Base-by-base conservation (phyloP, 2,329 filamentous ascomycete species). In the Xylariomycetidae sp. region DNA sequence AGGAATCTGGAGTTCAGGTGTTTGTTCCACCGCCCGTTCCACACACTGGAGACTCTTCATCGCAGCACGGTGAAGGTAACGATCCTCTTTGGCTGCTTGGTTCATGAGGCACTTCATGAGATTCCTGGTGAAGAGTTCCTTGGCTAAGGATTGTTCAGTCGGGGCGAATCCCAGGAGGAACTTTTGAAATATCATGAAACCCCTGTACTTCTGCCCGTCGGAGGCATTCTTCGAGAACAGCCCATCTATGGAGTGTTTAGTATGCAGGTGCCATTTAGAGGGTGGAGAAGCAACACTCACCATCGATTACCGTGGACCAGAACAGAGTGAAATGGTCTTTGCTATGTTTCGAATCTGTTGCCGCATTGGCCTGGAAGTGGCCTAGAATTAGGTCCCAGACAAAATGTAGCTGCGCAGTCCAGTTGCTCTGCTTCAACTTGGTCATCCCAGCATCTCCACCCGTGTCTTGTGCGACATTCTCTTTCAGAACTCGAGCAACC, bases 191-290 rank as follows among this genome's bases (percentile, higher is more conserved):
- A 96, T 74, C 50, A 89, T 78, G 60, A 96, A 90, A 0, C 92
- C 92, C 59, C 87, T 88, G 51, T 86, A 87, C 59, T 95, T 96
- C 35, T 93, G 83, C 47, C 89, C 86, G 26, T 89, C 79, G 2
- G 88, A 93, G 6, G 89, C 82, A 9, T 74, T 78, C 36, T 82
- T 76, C 5, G 85, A 82, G 55, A 96, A 95, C 4, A 95, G 70
- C 7, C 84, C 82, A 54, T 90, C 85, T 90, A 42, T 1, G 28
- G 15, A 17, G 14, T 6, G 26, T 29, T 18, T 17, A 16, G 7
- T 17, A 18, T 8, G 6, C 6, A 25, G 5, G n/a, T 18, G 13
- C 13, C 8, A 29, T 8, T 7, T 6, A 10, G 26, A 29, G 18
- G 15, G 6, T 5, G 15, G 6, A 7, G 5, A 3, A 17, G 3